Conservation (phyloP, 257 asterid genomes). For the Plantago major region DNA sequence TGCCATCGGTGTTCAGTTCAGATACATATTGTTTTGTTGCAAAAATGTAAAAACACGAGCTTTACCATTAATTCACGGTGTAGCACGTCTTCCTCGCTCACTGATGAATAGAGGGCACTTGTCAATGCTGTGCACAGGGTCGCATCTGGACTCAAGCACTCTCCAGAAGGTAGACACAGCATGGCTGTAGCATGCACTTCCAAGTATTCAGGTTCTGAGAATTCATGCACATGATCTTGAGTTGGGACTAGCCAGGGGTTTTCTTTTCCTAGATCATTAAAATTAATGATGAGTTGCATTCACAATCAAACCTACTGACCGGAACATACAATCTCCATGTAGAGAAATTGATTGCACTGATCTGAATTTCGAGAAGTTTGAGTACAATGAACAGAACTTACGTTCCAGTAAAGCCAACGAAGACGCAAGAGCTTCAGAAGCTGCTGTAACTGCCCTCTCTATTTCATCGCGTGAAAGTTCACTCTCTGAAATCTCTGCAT, state of each 20-base stretch:
- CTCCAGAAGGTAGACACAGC: conserved; percentile 81
- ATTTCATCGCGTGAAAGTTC: conserved; percentile 83
- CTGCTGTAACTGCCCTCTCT: conserved; percentile 61
- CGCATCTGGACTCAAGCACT: conserved; percentile 80
- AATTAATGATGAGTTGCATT: conserved; percentile 9
- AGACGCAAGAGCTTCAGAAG: conserved; percentile 63
- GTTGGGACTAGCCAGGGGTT: conserved; percentile 80
- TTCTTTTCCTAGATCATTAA: conserved; percentile 47
- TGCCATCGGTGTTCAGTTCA: too few relatives aligned
- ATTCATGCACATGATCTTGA: conserved; percentile 62
- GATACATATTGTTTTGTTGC: not conserved
- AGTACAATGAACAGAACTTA: conserved; percentile 35
- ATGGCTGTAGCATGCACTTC: conserved; percentile 88
- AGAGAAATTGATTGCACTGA: not conserved
- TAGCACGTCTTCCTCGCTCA: conserved; percentile 71
- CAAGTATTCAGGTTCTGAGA: conserved; percentile 56
- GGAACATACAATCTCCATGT: conserved; percentile 1
- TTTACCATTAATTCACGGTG: conserved; percentile 79
- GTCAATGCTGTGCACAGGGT: conserved; percentile 75
- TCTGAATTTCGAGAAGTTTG: not conserved
- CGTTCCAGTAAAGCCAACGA: conserved; percentile 60
- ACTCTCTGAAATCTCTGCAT: conserved; percentile 56
- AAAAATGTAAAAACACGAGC: conserved; percentile 11
- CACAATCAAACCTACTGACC: not conserved
- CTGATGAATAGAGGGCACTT: conserved; percentile 83